Base-by-base conservation (phyloP, 306 rosid genomes). In the Vigna nakashimae region DNA sequence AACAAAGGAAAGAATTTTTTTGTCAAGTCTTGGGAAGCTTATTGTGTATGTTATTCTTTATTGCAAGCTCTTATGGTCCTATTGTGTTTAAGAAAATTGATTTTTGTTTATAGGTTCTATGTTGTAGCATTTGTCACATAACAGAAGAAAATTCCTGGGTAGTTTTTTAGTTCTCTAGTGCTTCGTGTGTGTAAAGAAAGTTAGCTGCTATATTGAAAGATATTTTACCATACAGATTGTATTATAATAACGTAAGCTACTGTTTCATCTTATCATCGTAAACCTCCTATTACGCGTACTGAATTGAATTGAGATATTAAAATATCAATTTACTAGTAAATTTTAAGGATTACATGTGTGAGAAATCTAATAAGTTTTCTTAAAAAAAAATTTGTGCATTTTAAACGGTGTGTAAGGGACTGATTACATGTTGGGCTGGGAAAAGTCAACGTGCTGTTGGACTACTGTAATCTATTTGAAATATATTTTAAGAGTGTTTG, bases 111-210 rank as follows among this genome's bases (percentile, higher is more conserved):
- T 72, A 86, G 78, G 56, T 79, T 59, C 16, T 65, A 71, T 17
- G 65, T 30, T 15, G 60, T 74, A 78, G 81, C 50, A 66, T 69
- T 75, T 59, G 80, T 75, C 67, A 65, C 58, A 49, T 82, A 65
- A 67, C 66, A 20, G 69, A 72, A 50, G 79, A 36, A 71, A 85
- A 79, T 65, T 65, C 48, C 72, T 66, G 16, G 26, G 62, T 69
- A 73, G 78, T 20, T 28, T 32, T 15, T 62, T 15, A 38, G 17
- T 45, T 34, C 42, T 42, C 55, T 75, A 51, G 77, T 74, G 70
- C 64, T 79, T 85, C 46, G 51, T 66, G 86, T 86, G 78, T 82
- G 84, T 86, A 86, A 79, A 79, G 68, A 85, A 74, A 59, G 43
- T 64, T 81, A 74, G 79, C 46, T 36, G 43, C 65, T 57, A 20